A percentile compares a stretch with the other conserved stretches of the same genome.
phyloP scores from a whole-genome alignment of 495 filamentous ascomycete genomes.

The Aspergillus nanangensis region DNA sequence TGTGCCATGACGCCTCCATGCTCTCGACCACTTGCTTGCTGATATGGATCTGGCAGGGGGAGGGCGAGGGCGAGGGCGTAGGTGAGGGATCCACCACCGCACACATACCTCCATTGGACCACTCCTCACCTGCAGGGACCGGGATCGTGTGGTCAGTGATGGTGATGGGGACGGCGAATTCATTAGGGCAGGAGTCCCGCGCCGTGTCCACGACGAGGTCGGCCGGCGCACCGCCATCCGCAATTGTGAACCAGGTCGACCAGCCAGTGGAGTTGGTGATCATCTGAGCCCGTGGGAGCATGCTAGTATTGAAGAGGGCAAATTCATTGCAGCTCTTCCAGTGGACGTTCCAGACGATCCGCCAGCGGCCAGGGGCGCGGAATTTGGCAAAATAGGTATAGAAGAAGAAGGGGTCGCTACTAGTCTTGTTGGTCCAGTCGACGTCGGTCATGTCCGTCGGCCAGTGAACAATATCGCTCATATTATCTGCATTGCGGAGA shows the following conservation, averaged over 20 bases:
- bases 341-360: neutral
- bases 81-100: slow-evolving; percentile 17
- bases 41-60: slow-evolving; percentile 16
- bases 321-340: neutral
- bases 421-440: neutral
- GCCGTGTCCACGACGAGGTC: slow-evolving; percentile 25
- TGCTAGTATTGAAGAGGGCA: neutral
- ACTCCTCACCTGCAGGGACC: neutral
- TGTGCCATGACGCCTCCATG: slow-evolving; percentile 12
- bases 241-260: slow-evolving; percentile 12
- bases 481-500: slow-evolving; percentile 1
- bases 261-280: neutral
- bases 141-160: slow-evolving; percentile 12
- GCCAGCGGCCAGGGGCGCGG: neutral
- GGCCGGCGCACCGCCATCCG: slow-evolving; percentile 11
- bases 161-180: slow-evolving; percentile 17
- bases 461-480: neutral
- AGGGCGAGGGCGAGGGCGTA: slow-evolving; percentile 10
- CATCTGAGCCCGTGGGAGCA: neutral
- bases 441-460: neutral
- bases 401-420: neutral
- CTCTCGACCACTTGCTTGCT: slow-evolving; percentile 11
- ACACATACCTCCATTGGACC: slow-evolving; percentile 11
- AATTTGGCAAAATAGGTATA: neutral
- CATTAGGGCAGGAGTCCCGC: slow-evolving; percentile 14